Evolutionary conservation across 2,329 filamentous ascomycete species (phyloP).

Genomic region (Calycina marina): DNA sequence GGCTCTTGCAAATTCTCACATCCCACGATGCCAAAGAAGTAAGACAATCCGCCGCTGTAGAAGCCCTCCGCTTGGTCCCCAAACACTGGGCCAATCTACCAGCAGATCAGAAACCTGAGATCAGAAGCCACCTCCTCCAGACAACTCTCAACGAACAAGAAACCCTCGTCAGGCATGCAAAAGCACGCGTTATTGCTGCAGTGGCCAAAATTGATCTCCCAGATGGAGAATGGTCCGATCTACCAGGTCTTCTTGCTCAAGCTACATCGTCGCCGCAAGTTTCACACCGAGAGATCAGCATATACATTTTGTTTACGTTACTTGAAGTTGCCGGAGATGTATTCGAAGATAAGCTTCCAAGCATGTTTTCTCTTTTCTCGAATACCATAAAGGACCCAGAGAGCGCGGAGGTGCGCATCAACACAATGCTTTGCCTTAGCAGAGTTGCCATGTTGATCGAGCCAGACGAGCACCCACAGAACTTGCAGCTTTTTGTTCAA

Average conservation of each 20-base stretch:
- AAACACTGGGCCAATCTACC: conserved; percentile 75
- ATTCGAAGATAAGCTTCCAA: conserved; percentile 66
- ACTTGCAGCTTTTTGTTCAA: conserved; percentile 60
- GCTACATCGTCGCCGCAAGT: conserved; percentile 63
- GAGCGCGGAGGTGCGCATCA: conserved; percentile 84
- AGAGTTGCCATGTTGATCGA: conserved; percentile 79
- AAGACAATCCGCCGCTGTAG: conserved; percentile 85
- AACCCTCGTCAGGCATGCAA: conserved; percentile 66
- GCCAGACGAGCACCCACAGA: conserved; percentile 66
- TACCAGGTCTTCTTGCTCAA: conserved; percentile 65
- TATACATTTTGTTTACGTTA: conserved; percentile 86
- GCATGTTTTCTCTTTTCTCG: conserved; percentile 71
- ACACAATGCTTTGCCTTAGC: conserved; percentile 82
- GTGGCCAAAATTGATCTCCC: conserved; percentile 79
- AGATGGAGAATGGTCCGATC: conserved; percentile 71
- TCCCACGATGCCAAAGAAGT: conserved; percentile 46
- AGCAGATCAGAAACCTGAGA: conserved; percentile 61
- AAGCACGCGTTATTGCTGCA: conserved; percentile 74
- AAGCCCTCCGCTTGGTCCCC: conserved; percentile 66
- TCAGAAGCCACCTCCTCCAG: conserved; percentile 72
- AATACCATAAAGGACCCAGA: conserved; percentile 81
- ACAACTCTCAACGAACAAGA: conserved; percentile 69
- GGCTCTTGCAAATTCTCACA: conserved; percentile 77
- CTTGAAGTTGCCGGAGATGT: conserved; percentile 76
- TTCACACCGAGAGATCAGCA: conserved; percentile 73